phyloP scores from a whole-genome alignment of 2,329 filamentous ascomycete species.

The Microcyclosporella mali region DNA sequence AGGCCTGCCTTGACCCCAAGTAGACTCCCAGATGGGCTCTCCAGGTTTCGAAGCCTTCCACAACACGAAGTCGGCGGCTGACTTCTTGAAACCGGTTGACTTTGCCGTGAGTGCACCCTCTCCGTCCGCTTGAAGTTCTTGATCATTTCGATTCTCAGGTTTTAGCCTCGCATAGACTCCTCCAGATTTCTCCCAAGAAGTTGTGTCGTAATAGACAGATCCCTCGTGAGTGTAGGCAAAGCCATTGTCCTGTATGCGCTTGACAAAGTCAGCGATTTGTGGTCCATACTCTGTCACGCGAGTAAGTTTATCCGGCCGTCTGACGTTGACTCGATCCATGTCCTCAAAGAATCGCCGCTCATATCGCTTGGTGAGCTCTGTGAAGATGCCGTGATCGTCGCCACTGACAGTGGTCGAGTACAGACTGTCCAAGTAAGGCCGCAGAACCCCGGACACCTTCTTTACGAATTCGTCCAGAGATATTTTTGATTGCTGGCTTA shows the following conservation, averaged over 20 bases:
- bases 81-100: conserved; percentile 59
- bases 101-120: conserved; percentile 68
- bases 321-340: conserved; percentile 78
- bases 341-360: conserved; percentile 84
- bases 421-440: conserved; percentile 71
- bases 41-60: conserved; percentile 92
- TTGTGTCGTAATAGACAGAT: conserved; percentile 91
- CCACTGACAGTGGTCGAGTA: conserved; percentile 53
- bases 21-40: conserved; percentile 82
- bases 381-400: conserved; percentile 70
- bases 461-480: conserved; percentile 45
- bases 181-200: conserved; percentile 73
- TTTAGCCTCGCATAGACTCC: conserved; percentile 81
- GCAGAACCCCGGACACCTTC: conserved; percentile 61
- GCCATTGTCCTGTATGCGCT: conserved; percentile 74
- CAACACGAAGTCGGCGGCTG: conserved; percentile 77
- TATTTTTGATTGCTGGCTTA: conserved; percentile 31
- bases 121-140: conserved; percentile 76
- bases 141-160: conserved; percentile 78
- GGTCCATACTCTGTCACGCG: conserved; percentile 89
- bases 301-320: conserved; percentile 73
- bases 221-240: conserved; percentile 68
- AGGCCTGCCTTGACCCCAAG: conserved; percentile 80
- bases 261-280: conserved; percentile 79
- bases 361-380: conserved; percentile 75